Conservation (phyloP, 768 basidiomycete genomes). For the Candolleomyces eurysporus region DNA sequence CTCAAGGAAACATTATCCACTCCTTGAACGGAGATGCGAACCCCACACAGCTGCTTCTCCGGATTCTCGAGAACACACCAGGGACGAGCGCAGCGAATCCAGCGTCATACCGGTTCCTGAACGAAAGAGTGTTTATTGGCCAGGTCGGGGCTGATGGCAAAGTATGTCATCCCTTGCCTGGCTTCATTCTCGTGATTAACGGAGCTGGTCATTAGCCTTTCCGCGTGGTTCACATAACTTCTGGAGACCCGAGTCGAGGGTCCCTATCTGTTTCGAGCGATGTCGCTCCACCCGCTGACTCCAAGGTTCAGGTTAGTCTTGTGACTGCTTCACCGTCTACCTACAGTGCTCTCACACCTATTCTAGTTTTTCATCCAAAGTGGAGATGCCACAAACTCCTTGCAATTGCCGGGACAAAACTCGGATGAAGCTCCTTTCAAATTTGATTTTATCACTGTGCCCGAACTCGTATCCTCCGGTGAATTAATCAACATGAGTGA, state of each 20-base stretch:
- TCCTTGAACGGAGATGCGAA: slow-evolving; percentile 49
- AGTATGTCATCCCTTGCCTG: no score
- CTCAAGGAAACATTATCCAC: slow-evolving; percentile 73
- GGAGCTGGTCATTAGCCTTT: no score
- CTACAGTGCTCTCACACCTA: no score
- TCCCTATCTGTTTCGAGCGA: slow-evolving; percentile 58
- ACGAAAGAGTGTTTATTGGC: slow-evolving; percentile 57
- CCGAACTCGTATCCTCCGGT: slow-evolving; percentile 4
- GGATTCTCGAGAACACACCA: not conserved
- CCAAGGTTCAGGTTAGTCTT: slow-evolving; percentile 40
- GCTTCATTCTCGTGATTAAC: no score
- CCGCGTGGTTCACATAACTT: slow-evolving; percentile 58
- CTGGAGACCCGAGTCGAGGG: slow-evolving; percentile 70
- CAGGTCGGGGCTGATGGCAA: slow-evolving; percentile 28
- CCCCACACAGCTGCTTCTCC: slow-evolving; percentile 59
- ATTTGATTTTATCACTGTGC: slow-evolving; percentile 14
- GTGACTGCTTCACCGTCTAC: no score
- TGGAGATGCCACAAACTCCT: slow-evolving; percentile 14
- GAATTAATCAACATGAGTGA: not conserved
- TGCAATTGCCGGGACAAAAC: slow-evolving; percentile 2
- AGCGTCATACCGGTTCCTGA: slow-evolving; percentile 11
- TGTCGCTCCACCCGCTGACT: slow-evolving; percentile 49
- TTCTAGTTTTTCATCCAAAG: slow-evolving; percentile 43
- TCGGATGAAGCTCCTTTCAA: no score
- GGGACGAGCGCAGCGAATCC: slow-evolving; percentile 1